Conservation (phyloP, 805 yeast species). For the Saccharomycopsis sp. region DNA sequence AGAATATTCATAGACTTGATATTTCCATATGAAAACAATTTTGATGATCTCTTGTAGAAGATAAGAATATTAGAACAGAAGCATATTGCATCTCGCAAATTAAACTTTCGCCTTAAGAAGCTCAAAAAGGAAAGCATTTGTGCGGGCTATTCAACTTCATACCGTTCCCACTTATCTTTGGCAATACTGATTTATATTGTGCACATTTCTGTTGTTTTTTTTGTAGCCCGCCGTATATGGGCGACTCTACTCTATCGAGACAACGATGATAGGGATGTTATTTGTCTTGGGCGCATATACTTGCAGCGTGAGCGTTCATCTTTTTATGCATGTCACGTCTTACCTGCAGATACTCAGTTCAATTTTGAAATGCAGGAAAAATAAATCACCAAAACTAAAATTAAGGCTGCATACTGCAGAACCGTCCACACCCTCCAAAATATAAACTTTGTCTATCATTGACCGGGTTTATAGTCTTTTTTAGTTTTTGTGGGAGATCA, state of each 20-base stretch:
- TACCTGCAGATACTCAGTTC: not conserved
- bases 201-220: no score
- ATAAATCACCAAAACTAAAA: no score
- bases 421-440: not conserved
- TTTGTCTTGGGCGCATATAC: not conserved
- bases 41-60: no score
- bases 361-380: not conserved
- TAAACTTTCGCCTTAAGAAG: no score
- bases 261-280: not conserved
- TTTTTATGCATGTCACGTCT: not conserved
- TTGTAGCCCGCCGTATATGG: not conserved
- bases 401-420: not conserved
- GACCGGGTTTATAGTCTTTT: not conserved
- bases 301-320: not conserved
- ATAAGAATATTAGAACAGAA: no score
- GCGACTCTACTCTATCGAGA: not conserved
- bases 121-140: no score
- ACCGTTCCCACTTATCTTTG: no score
- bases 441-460: not conserved
- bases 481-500: not conserved
- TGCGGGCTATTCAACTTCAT: no score
- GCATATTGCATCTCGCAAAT: no score
- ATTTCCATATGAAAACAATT: no score
- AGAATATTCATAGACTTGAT: no score
- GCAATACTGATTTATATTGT: no score